Conservation (phyloP, 352 stramenopile species). For the Phytophthora ramorum region DNA sequence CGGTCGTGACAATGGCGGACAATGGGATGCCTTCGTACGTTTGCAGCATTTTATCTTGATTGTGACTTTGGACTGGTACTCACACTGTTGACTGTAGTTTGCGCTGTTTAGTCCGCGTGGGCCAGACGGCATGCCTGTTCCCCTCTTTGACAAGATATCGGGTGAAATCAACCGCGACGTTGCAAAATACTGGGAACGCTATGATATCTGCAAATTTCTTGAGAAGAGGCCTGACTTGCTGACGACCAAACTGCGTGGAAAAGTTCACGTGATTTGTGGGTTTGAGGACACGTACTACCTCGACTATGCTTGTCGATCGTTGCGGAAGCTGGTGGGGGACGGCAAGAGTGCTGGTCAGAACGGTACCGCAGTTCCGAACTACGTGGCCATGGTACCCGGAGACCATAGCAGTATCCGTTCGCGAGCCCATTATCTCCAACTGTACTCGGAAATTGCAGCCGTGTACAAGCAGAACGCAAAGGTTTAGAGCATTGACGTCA, state of each 20-base stretch:
- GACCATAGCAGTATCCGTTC: constrained; percentile 79
- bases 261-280: constrained; percentile 79
- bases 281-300: constrained; percentile 83
- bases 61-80: constrained; percentile 5
- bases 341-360: constrained; percentile 24
- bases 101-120: constrained; percentile 70
- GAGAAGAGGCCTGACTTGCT: constrained; percentile 43
- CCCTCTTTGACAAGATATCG: constrained; percentile 79
- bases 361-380: constrained; percentile 51
- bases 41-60: background rate
- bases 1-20: constrained; percentile 69
- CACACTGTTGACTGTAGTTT: constrained; percentile 39
- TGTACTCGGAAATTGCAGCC: constrained; percentile 71
- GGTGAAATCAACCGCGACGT: constrained; percentile 71
- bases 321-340: constrained; percentile 59
- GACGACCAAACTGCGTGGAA: constrained; percentile 52
- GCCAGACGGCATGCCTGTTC: constrained; percentile 56
- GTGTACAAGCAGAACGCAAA: constrained; percentile 25
- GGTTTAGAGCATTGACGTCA: background rate
- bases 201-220: constrained; percentile 73
- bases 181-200: constrained; percentile 63
- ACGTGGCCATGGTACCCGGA: constrained; percentile 73
- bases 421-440: constrained; percentile 62
- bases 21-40: constrained; percentile 86
- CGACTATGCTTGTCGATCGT: constrained; percentile 63